Evolutionary conservation across 768 basidiomycete species (phyloP).

Genomic region (Pholiota molesta): DNA sequence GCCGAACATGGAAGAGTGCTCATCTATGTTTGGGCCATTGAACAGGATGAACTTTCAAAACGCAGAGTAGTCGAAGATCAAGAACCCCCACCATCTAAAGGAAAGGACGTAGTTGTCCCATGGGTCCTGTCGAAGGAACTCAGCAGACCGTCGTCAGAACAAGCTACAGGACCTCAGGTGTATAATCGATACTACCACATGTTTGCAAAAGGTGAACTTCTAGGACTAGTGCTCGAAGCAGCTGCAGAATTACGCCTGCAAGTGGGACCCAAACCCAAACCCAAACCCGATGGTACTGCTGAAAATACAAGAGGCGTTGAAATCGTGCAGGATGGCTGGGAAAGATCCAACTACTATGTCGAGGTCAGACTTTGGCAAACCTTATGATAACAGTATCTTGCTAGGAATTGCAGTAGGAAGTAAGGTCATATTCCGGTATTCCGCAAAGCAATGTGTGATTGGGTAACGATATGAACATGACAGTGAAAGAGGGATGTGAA

Average conservation of each 20-base stretch:
- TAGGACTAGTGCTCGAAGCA: slow-evolving; percentile 61
- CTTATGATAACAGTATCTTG: background rate
- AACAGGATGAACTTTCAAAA: slow-evolving; percentile 87
- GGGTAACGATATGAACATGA: slow-evolving; percentile 32
- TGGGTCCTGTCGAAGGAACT: slow-evolving; percentile 66
- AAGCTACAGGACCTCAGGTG: slow-evolving; percentile 39
- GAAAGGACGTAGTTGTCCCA: slow-evolving; percentile 88
- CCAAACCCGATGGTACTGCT: slow-evolving; percentile 18
- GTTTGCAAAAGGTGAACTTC: slow-evolving; percentile 83
- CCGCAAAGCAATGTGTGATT: slow-evolving; percentile 25
- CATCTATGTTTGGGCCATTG: slow-evolving; percentile 96
- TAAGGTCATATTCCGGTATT: background rate
- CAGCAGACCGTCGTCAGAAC: slow-evolving; percentile 17
- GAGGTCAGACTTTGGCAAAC: slow-evolving; percentile 68
- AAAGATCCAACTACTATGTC: slow-evolving; percentile 87
- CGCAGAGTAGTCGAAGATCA: slow-evolving; percentile 54
- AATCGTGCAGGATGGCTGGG: slow-evolving; percentile 79
- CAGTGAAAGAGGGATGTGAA: slow-evolving; percentile 27
- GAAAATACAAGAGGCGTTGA: slow-evolving; percentile 53
- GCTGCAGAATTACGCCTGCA: slow-evolving; percentile 57
- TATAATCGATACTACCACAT: slow-evolving; percentile 97
- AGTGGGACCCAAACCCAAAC: slow-evolving; percentile 43
- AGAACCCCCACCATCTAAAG: slow-evolving; percentile 30
- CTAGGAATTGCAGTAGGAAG: background rate
- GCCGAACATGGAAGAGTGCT: slow-evolving; percentile 75